These are phyloP conservation scores for Hyaloscypha hepaticicola DNA, from an alignment of 495 filamentous ascomycete species.

Conservation along the genomic window DNA sequence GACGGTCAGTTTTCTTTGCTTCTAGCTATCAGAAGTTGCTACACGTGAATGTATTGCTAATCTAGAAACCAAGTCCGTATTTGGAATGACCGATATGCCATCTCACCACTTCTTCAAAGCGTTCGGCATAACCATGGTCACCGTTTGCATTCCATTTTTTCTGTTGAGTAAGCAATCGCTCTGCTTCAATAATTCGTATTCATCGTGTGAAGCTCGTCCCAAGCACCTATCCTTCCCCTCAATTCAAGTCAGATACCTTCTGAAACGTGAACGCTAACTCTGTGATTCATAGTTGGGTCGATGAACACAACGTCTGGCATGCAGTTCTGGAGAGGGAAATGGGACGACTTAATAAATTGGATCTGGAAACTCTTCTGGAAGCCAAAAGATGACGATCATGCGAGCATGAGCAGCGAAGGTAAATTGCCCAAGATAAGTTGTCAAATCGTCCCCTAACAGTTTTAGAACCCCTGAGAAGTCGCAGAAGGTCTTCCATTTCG, in stretches of 20 bases:
- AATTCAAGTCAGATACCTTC: background rate
- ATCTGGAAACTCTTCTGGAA: background rate
- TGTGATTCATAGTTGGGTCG: constrained; percentile 36
- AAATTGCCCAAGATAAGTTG: background rate
- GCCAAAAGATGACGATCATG: background rate
- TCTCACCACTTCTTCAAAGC: constrained; percentile 32
- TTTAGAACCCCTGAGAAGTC: background rate
- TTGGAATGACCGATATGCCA: constrained; percentile 46
- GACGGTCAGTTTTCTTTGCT: constrained; percentile 21
- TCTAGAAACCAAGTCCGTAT: constrained; percentile 32
- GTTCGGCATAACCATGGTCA: constrained; percentile 40
- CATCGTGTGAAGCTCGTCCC: no score
- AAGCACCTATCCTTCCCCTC: no score
- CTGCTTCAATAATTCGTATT: no score
- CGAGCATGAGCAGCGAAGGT: background rate
- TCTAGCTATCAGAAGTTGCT: no score
- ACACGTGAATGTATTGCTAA: no score
- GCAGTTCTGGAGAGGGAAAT: constrained; percentile 22
- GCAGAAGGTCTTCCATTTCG: background rate
- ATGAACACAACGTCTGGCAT: constrained; percentile 35
- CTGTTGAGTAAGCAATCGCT: constrained; percentile 10
- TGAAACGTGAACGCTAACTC: background rate
- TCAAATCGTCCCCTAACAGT: background rate
- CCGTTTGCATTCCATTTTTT: constrained; percentile 46
- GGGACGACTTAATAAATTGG: constrained; percentile 5